phyloP scores from a whole-genome alignment of 2,329 filamentous ascomycete species.

The Proliferodiscus dingleyae region DNA sequence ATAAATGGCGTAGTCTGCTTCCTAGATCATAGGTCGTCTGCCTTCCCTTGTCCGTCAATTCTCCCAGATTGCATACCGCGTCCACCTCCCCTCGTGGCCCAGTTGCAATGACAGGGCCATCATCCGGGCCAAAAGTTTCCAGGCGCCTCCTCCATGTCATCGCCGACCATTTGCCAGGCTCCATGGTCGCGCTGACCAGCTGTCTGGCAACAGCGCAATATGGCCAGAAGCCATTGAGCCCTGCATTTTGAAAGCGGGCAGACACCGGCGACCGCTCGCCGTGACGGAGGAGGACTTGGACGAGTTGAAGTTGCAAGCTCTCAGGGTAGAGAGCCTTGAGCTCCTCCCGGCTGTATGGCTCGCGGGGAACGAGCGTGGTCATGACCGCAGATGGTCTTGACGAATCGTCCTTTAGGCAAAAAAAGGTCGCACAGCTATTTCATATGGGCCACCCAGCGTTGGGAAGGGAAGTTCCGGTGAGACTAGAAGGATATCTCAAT shows the following conservation, averaged over 20 bases:
- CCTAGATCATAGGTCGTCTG: conserved; percentile 68
- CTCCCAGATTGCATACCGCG: conserved; percentile 72
- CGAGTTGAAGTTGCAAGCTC: conserved; percentile 75
- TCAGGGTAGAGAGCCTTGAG: conserved; percentile 76
- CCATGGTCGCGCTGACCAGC: conserved; percentile 57
- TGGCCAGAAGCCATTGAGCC: conserved; percentile 71
- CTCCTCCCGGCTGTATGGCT: conserved; percentile 76
- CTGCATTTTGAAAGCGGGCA: conserved; percentile 78
- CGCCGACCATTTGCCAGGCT: conserved; percentile 37
- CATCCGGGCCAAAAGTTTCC: conserved; percentile 72
- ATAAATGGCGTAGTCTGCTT: conserved; percentile 62
- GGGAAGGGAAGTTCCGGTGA: too few relatives aligned
- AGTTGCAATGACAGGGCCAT: conserved; percentile 64
- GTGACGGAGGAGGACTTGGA: conserved; percentile 80
- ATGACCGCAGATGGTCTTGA: conserved; percentile 42
- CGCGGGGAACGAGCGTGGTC: conserved; percentile 71
- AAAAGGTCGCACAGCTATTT: neutral
- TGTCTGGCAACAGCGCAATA: conserved; percentile 78
- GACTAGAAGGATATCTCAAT: too few relatives aligned
- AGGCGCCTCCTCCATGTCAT: conserved; percentile 64
- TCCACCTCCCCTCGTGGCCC: conserved; percentile 70
- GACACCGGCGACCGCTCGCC: conserved; percentile 80
- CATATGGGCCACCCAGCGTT: too few relatives aligned
- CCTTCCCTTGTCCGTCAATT: conserved; percentile 71
- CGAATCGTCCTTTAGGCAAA: neutral